Evolutionary conservation across 1,139 yeast species (phyloP), one percentile per base, ranked within the genome.

Genomic region (Sugiyamaella neomexicana): DNA sequence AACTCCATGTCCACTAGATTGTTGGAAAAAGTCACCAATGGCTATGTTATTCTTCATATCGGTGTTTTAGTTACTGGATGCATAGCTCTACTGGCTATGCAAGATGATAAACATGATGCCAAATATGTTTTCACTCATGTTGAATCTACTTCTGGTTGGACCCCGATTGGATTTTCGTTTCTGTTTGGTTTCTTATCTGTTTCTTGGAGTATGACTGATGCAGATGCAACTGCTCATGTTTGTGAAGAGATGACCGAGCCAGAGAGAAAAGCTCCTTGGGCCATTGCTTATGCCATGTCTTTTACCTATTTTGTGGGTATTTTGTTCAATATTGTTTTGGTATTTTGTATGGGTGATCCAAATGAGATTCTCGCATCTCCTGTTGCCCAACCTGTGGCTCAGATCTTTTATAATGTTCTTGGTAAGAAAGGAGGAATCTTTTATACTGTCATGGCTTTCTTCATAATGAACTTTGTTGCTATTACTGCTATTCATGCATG

Each of bases 121-220:
- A 54, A 52, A 27, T 69, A 68, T 52, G 73, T 69, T 16, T 69
- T 69, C 57, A 62, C 68, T 10, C 58, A 68, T 49, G 64, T 70
- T 20, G 69, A 65, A 45, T 58, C 67, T 38, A 54, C 57, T 43
- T 65, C 68, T n/a, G 72, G 72, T 16, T 69, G 73, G 73, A 49
- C 58, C 23, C 86, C 89, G 3, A 72, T 74, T 48, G 90, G 90
- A 44, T 75, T 83, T 50, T 76, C 86, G 23, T 74, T 82, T 67
- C 68, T 84, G 58, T 75, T 81, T 76, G 76, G 83, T 13, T 84
- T 83, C 68, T 71, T 83, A 65, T 85, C 89, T 27, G 84, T 80
- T 47, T 81, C 84, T 62, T 85, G 90, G 90, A 81, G 86, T 23
- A 83, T 85, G 86, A 79, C 86, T 42, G 90, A 89, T 31, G 84